These are phyloP conservation scores for Mycena belliarum DNA, from an alignment of 768 basidiomycete genomes.

Conservation along the genomic window DNA sequence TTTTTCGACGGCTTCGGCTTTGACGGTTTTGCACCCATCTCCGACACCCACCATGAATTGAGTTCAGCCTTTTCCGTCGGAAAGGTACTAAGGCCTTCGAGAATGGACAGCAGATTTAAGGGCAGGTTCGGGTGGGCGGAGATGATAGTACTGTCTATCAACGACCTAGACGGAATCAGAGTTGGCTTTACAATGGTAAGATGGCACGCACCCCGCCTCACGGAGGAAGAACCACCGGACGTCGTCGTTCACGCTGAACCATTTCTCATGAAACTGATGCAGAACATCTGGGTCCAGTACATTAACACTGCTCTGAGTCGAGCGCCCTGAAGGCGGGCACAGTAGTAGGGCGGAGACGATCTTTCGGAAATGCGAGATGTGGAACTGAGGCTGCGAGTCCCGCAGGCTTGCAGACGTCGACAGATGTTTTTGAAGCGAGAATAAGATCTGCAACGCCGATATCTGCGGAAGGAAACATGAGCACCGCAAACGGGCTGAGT, in stretches of 20 bases:
- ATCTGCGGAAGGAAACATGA: conserved; percentile 39
- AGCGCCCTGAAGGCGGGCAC: conserved; percentile 54
- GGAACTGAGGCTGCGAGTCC: conserved; percentile 60
- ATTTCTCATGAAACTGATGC: conserved; percentile 64
- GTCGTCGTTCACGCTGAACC: conserved; percentile 80
- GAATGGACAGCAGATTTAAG: conserved; percentile 56
- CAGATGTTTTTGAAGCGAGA: conserved; percentile 75
- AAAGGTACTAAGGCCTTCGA: conserved; percentile 71
- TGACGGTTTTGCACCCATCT: conserved; percentile 59
- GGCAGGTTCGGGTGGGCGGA: conserved; percentile 39
- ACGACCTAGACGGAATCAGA: conserved; percentile 26
- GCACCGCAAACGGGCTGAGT: not conserved
- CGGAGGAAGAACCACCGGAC: conserved; percentile 88
- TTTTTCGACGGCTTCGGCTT: conserved; percentile 48
- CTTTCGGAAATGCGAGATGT: conserved; percentile 67
- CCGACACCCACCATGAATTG: conserved; percentile 78
- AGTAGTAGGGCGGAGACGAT: conserved; percentile 59
- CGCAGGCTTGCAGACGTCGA: conserved; percentile 62
- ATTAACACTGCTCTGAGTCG: conserved; percentile 28
- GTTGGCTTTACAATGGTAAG: not conserved
- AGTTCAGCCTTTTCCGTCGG: conserved; percentile 70
- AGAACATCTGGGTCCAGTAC: conserved; percentile 60
- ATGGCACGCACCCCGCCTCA: conserved; percentile 61
- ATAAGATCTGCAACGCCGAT: conserved; percentile 71
- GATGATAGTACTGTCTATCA: conserved; percentile 32